phyloP scores from a whole-genome alignment of 495 filamentous ascomycete genomes.

The Aspergillus bridgeri region DNA sequence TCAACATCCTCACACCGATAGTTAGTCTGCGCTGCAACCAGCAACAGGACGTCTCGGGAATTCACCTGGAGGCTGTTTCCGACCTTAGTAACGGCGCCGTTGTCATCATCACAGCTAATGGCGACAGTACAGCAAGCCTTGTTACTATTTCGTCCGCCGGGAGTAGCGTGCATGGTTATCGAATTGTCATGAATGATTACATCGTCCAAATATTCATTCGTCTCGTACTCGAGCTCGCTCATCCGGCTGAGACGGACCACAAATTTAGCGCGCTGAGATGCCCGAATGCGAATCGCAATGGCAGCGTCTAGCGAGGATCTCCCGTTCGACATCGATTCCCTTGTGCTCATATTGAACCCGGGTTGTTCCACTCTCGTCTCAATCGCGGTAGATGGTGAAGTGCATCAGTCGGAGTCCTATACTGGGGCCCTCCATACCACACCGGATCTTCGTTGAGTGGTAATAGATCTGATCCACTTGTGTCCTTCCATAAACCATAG shows the following conservation, averaged over 20 bases:
- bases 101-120: constrained; percentile 21
- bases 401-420: constrained; percentile 41
- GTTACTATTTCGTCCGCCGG: constrained; percentile 33
- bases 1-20: constrained; percentile 32
- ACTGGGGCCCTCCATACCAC: constrained; percentile 48
- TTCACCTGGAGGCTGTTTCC: constrained; percentile 32
- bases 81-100: constrained; percentile 23
- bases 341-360: constrained; percentile 37
- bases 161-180: constrained; percentile 39
- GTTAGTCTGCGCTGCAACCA: constrained; percentile 40
- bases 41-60: constrained; percentile 28
- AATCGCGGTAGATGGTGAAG: constrained; percentile 32
- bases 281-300: constrained; percentile 37
- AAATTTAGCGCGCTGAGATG: constrained; percentile 26
- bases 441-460: constrained; percentile 52
- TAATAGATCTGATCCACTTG: constrained; percentile 44
- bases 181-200: constrained; percentile 19
- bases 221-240: constrained; percentile 38
- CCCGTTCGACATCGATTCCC: constrained; percentile 29
- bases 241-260: constrained; percentile 29
- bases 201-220: constrained; percentile 40
- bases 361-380: constrained; percentile 30
- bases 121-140: constrained; percentile 31
- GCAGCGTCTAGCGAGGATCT: constrained; percentile 40
- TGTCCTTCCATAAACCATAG: constrained; percentile 45